Percentiles rank a stretch among this genome's conserved stretches.
Conservation (phyloP, 441 rosid species). For the Erodium moschatum region DNA sequence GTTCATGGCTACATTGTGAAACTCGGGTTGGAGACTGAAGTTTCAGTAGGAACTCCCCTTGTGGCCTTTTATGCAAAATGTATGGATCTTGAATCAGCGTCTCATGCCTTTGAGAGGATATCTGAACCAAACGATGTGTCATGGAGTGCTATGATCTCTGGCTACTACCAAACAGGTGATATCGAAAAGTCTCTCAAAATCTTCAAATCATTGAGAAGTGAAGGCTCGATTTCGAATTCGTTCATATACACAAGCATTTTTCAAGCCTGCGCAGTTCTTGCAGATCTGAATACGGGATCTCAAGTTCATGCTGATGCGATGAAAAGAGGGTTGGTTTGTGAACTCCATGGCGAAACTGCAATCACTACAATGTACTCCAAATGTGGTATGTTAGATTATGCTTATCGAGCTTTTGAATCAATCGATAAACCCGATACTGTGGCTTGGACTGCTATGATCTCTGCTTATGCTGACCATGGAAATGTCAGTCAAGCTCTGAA, state of each 20-base stretch:
- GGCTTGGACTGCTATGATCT: conserved; percentile 54
- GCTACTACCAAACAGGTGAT: conserved; percentile 41
- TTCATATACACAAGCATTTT: neutral
- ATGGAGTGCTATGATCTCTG: conserved; percentile 49
- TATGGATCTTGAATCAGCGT: conserved; percentile 36
- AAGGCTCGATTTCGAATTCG: neutral
- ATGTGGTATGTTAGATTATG: conserved; percentile 17
- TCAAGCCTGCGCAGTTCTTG: neutral
- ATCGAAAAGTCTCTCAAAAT: conserved; percentile 24
- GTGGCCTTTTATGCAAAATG: conserved; percentile 52
- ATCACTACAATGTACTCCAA: neutral
- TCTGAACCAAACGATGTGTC: conserved; percentile 46
- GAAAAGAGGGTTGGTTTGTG: neutral
- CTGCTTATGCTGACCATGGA: conserved; percentile 52
- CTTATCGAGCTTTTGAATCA: conserved; percentile 36
- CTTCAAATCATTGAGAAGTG: neutral
- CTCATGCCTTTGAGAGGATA: conserved; percentile 35
- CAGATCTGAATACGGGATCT: neutral
- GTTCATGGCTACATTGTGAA: conserved; percentile 42
- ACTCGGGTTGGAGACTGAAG: conserved; percentile 44
- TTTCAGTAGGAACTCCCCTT: conserved; percentile 53
- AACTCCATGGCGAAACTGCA: neutral
- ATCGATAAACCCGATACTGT: conserved; percentile 45
- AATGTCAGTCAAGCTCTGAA: conserved; percentile 42
- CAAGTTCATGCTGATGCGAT: conserved; percentile 2